These are phyloP conservation scores for Kwoniella bestiolae DNA, from an alignment of 768 basidiomycete genomes.

Conservation along the genomic window DNA sequence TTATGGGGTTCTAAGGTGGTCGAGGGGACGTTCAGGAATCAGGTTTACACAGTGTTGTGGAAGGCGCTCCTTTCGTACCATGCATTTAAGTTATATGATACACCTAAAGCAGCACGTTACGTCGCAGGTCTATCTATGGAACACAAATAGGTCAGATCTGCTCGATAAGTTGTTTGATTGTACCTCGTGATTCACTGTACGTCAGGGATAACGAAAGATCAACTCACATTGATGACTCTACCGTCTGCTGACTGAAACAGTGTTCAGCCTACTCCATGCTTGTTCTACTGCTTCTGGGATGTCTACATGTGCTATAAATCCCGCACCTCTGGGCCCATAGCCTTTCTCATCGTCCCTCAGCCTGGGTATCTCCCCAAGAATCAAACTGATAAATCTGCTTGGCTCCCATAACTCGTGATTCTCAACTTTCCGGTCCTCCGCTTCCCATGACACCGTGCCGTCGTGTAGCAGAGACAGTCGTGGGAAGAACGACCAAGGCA, in stretches of 20 bases:
- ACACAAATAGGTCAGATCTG: not conserved
- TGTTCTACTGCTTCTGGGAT: conserved; percentile 19
- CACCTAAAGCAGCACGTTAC: too few species aligned
- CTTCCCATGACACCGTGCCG: not conserved
- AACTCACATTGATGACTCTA: too few species aligned
- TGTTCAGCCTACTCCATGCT: conserved; percentile 13
- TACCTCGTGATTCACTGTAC: too few species aligned
- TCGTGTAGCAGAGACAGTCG: not conserved
- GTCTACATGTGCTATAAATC: conserved; percentile 30
- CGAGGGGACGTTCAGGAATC: not conserved
- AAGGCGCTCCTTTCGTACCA: too few species aligned
- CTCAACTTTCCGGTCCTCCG: not conserved
- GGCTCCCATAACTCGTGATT: conserved; percentile 10
- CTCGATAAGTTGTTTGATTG: too few species aligned
- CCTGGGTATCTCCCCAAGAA: conserved; percentile 29
- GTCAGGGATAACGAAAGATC: too few species aligned
- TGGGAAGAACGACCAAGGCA: conserved; percentile 10
- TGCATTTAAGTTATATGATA: too few species aligned
- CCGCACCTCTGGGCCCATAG: conserved; percentile 26
- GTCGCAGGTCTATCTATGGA: too few species aligned
- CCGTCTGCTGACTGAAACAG: not conserved
- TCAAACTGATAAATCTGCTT: conserved; percentile 16
- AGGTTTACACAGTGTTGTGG: too few species aligned
- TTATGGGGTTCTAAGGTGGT: conserved; percentile 11
- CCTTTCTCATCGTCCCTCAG: conserved; percentile 22